Conservation (phyloP, 1,284 basidiomycete genomes). For the Leccinum holopus region DNA sequence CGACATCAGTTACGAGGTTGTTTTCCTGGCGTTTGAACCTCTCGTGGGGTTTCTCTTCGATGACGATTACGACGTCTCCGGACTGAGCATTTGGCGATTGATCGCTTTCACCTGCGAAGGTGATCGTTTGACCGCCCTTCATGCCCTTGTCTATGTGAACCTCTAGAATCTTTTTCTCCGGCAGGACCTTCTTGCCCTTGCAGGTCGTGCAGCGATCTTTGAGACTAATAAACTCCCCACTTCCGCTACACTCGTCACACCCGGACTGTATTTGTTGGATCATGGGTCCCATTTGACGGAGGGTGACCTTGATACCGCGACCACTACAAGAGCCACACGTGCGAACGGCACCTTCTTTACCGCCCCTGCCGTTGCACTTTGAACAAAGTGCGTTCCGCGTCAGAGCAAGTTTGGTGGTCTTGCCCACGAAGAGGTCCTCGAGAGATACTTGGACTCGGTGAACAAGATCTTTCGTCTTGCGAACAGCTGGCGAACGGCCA, state of each 20-base stretch:
- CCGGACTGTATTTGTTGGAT: constrained; percentile 98
- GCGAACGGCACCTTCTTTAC: constrained; percentile 94
- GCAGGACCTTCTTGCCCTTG: constrained; percentile 93
- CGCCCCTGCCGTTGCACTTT: constrained; percentile 95
- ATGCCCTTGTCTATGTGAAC: constrained; percentile 99
- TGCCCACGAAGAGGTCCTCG: constrained; percentile 98
- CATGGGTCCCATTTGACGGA: constrained; percentile 99
- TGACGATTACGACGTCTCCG: constrained; percentile 96
- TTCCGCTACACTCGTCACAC: constrained; percentile 91
- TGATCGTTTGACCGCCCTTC: constrained; percentile 97
- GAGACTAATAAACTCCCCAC: constrained; percentile 90
- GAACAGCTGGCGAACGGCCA: constrained; percentile 73
- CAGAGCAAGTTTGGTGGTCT: constrained; percentile 96
- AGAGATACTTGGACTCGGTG: constrained; percentile 96
- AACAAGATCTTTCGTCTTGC: constrained; percentile 97
- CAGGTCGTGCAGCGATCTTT: constrained; percentile 95
- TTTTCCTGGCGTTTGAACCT: constrained; percentile 92
- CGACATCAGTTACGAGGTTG: constrained; percentile 85
- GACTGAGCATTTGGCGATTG: constrained; percentile 90
- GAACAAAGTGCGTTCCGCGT: constrained; percentile 94
- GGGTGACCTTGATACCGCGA: constrained; percentile 87
- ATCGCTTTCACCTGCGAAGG: constrained; percentile 94
- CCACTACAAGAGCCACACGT: constrained; percentile 81
- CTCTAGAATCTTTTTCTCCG: constrained; percentile 97
- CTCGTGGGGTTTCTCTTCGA: constrained; percentile 95